Evolutionary conservation across 176 grass and related monocot species (phyloP).

Genomic region (Bolboschoenus planiculmis): DNA sequence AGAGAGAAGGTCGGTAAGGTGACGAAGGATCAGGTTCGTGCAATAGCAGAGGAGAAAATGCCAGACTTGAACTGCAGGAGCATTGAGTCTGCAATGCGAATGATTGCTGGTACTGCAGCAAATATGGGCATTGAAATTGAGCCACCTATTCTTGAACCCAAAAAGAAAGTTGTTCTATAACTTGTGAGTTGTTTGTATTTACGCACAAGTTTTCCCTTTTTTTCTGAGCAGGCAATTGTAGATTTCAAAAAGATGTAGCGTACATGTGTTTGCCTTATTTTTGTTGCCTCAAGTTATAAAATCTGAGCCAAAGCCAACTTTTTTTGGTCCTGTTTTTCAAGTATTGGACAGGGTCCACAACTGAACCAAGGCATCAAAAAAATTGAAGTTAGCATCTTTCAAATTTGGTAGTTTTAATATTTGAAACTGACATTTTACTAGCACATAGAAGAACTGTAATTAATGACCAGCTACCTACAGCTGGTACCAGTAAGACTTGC

Average conservation of each 20-base stretch:
- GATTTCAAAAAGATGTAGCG: conserved; percentile 5
- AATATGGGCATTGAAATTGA: conserved; percentile 93
- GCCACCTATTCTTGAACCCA: conserved; percentile 64
- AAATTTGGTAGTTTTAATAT: neutral
- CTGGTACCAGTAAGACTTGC: neutral
- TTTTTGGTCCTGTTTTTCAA: neutral
- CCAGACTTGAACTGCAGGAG: conserved; percentile 86
- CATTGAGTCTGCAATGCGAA: conserved; percentile 86
- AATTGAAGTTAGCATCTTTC: neutral
- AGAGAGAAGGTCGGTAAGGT: conserved; percentile 75
- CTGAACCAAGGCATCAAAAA: neutral
- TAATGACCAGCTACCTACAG: neutral
- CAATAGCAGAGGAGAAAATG: conserved; percentile 79
- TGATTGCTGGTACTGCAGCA: conserved; percentile 79
- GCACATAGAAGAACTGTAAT: neutral
- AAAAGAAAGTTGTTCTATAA: conserved; percentile 59
- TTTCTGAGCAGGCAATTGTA: conserved; percentile 8
- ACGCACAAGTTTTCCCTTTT: neutral
- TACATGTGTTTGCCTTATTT: neutral
- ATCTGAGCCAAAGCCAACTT: neutral
- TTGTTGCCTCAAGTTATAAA: neutral
- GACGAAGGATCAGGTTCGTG: conserved; percentile 60
- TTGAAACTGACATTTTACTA: neutral
- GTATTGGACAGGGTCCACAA: neutral
- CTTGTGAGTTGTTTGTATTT: conserved; percentile 7